Evolutionary conservation across 805 yeast genomes (phyloP), one percentile per base, ranked within the genome.

Genomic region (Starmera dryadoides): DNA sequence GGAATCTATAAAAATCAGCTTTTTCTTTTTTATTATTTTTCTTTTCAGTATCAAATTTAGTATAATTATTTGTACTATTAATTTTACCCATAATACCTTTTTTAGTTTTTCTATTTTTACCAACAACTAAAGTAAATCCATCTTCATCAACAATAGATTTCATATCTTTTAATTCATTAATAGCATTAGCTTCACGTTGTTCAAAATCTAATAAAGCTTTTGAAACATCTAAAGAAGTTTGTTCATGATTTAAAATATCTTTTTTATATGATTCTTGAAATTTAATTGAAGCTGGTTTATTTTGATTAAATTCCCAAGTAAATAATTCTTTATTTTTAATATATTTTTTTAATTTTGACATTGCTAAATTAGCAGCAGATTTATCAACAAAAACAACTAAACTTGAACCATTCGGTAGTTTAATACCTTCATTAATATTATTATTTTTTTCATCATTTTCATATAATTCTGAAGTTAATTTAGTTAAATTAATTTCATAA

Each of bases 1-100:
- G 99, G 77, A 89, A 93, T 53, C 96, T 73, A 69, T 93, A 93
- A 69, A 93, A 93, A 63, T 94, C 98, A 48, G 75, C 72, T 68
- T 89, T 86, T 52, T 86, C 89, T 56, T 79, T 79, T 60, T 73
- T 77, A 60, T 81, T 79, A 64, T 73, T 68, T 59, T 75, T 82
- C 38, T 68, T 63, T 33, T 43, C 40, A 50, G 52, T 52, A 39
- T 50, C 46, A 55, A 65, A 4, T 16, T 30, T 16, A 9, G 17
- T 30, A 14, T 58, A 61, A 26, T 64, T 62, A 20, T 63, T 59
- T 4, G 71, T 65, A 23, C 56, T 48, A 46, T 65, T 62, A 42
- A 65, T 73, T 52, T 75, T 70, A 33, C 85, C 85, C 58, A 79
- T 48, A 30, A 87, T 69, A 44, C 85, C 85, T 45, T 79, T 77